Conservation (phyloP, 768 basidiomycete genomes). For the Mycena galopus region DNA sequence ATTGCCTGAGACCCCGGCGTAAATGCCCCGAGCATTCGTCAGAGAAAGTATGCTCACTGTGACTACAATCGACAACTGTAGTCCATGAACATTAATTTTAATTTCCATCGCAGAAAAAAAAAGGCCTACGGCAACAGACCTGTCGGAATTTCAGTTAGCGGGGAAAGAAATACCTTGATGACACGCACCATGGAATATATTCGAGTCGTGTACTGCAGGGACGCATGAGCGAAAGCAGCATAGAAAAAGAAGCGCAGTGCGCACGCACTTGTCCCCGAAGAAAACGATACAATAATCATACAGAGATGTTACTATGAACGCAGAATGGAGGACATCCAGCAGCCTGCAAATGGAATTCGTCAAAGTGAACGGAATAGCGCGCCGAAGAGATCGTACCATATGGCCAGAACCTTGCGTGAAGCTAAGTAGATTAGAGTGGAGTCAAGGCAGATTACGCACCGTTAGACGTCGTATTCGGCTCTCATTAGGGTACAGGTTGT, state of each 20-base stretch:
- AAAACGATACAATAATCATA: constrained; percentile 48
- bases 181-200: constrained; percentile 30
- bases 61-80: constrained; percentile 24
- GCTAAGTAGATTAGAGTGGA: background rate
- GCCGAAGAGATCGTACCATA: constrained; percentile 15
- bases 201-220: constrained; percentile 1
- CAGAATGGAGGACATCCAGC: constrained; percentile 48
- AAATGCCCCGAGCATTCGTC: background rate
- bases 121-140: constrained; percentile 29
- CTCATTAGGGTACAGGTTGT: constrained; percentile 34
- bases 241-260: background rate
- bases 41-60: constrained; percentile 12
- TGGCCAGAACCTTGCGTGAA: constrained; percentile 9
- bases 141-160: background rate
- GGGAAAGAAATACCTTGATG: background rate
- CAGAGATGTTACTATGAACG: constrained; percentile 48
- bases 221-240: background rate
- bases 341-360: constrained; percentile 17
- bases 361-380: too few species aligned
- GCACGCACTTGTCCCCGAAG: constrained; percentile 45
- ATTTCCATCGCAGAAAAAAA: background rate
- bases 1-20: constrained; percentile 16
- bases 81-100: background rate
- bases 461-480: constrained; percentile 2
- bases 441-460: constrained; percentile 21